phyloP scores from a whole-genome alignment of 257 asterid species.

The Solanum lycopersicoides region DNA sequence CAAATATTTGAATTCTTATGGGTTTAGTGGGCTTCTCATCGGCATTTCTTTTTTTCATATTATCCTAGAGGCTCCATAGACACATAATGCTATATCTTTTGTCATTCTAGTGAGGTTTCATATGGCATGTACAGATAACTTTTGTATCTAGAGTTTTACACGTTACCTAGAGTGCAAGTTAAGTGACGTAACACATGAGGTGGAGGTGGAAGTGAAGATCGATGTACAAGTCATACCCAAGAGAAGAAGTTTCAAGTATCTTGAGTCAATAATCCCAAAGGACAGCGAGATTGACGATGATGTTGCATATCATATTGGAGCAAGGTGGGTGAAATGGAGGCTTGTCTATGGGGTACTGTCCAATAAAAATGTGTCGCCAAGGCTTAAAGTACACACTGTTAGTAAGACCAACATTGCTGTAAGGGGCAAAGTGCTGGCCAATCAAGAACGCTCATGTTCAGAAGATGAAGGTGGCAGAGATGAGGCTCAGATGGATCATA shows the following conservation, averaged over 20 bases:
- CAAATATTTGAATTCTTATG: not conserved
- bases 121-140: not conserved
- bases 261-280: not conserved
- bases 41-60: not conserved
- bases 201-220: not conserved
- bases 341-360: not conserved
- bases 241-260: not conserved
- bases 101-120: not conserved
- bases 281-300: not conserved
- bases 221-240: not conserved
- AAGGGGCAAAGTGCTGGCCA: not conserved
- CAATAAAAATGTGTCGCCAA: not conserved
- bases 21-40: not conserved
- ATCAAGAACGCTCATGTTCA: not conserved
- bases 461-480: not conserved
- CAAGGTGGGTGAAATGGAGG: not conserved
- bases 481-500: not conserved
- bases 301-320: not conserved
- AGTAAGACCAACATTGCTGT: not conserved
- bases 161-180: not conserved
- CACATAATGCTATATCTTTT: not conserved
- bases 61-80: not conserved
- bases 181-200: not conserved
- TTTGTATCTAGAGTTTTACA: not conserved
- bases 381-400: not conserved